phyloP scores from a whole-genome alignment of 257 asterid genomes.

The Salvia splendens region DNA sequence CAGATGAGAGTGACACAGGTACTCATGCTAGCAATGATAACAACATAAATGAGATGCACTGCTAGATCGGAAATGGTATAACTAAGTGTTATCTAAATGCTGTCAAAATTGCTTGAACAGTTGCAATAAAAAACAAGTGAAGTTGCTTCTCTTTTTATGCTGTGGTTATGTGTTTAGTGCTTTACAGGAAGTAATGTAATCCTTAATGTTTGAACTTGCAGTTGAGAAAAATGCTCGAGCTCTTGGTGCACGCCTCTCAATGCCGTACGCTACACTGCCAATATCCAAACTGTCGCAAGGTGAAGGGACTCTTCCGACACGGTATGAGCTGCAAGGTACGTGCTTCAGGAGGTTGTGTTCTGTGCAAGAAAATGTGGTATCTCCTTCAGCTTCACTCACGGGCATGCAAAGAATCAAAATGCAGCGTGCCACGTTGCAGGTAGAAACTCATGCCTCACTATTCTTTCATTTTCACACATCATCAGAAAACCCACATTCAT shows the following conservation, averaged over 20 bases:
- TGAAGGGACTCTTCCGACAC: constrained; percentile 95
- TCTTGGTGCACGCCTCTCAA: constrained; percentile 92
- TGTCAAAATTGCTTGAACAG: neutral
- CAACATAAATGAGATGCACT: neutral
- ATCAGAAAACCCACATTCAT: neutral
- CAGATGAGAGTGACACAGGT: constrained; percentile 88
- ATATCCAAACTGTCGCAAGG: constrained; percentile 94
- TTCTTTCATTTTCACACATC: neutral
- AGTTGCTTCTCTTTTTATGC: neutral
- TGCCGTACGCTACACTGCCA: constrained; percentile 79
- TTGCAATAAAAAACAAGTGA: constrained; percentile 6
- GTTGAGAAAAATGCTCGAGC: constrained; percentile 96
- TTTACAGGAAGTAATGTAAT: constrained; percentile 27
- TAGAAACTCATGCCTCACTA: constrained; percentile 27
- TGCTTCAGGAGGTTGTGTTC: constrained; percentile 87
- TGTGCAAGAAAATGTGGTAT: constrained; percentile 97
- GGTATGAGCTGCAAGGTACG: constrained; percentile 86
- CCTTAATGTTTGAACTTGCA: constrained; percentile 42
- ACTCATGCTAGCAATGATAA: neutral
- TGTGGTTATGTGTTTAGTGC: neutral
- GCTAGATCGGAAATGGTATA: neutral
- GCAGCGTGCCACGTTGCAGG: constrained; percentile 98
- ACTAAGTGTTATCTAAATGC: too few species aligned
- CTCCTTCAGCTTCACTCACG: constrained; percentile 95
- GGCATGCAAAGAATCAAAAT: constrained; percentile 89